phyloP scores from a whole-genome alignment of 75 land plant genomes.

The Sequoiadendron giganteum region DNA sequence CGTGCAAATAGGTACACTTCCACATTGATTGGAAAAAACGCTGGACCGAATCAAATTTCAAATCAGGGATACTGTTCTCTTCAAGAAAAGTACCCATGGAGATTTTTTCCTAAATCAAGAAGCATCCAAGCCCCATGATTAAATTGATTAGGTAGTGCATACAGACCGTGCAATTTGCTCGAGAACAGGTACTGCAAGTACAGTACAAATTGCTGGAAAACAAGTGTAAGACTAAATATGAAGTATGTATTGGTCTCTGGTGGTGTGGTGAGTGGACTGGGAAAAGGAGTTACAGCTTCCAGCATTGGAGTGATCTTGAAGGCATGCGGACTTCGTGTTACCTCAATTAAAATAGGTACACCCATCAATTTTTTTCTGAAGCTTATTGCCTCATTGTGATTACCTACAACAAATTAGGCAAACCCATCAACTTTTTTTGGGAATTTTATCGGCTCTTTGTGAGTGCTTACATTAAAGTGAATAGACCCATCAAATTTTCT shows the following conservation, averaged over 20 bases:
- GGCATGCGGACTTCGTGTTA: conserved; percentile 75
- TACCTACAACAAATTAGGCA: conserved; percentile 35
- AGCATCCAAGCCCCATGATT: background rate
- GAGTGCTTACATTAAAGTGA: conserved; percentile 37
- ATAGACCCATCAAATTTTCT: background rate
- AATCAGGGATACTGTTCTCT: background rate
- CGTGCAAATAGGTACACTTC: too few species aligned
- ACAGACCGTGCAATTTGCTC: background rate
- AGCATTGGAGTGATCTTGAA: conserved; percentile 75
- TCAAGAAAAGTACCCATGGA: background rate
- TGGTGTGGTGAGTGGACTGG: conserved; percentile 77
- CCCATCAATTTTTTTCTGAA: background rate
- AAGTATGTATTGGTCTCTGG: conserved; percentile 78
- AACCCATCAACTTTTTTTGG: background rate
- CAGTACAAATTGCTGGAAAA: background rate
- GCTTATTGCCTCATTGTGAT: conserved; percentile 6
- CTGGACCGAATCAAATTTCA: background rate
- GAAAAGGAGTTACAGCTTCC: conserved; percentile 79
- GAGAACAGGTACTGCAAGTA: background rate
- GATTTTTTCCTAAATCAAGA: background rate
- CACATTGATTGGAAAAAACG: background rate
- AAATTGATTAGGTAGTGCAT: background rate
- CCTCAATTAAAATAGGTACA: conserved; percentile 73
- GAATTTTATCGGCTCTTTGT: background rate
- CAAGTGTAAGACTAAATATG: conserved; percentile 24